These are phyloP conservation scores for Camellia oleifera DNA, from an alignment of 179 eudicot genomes.

Conservation along the genomic window DNA sequence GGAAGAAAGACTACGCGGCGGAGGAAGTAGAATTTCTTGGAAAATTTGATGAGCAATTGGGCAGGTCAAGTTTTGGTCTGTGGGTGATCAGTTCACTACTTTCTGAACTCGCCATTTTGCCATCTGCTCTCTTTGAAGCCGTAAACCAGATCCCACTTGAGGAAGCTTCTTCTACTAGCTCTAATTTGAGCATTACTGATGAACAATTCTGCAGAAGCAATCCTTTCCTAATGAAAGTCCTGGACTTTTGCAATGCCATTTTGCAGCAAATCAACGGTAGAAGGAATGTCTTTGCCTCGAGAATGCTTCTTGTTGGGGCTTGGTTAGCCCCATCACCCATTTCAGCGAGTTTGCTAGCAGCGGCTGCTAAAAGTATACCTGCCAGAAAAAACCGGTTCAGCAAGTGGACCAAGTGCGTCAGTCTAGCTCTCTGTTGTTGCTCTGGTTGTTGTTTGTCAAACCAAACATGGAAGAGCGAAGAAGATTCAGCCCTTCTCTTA, in stretches of 20 bases:
- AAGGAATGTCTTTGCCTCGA: slow-evolving; percentile 48
- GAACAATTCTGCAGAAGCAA: slow-evolving; percentile 51
- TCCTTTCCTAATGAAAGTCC: slow-evolving; percentile 57
- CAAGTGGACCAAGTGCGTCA: slow-evolving; percentile 64
- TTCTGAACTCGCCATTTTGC: slow-evolving; percentile 72
- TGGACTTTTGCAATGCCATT: slow-evolving; percentile 55
- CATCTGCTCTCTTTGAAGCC: slow-evolving; percentile 66
- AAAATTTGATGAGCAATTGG: slow-evolving; percentile 59
- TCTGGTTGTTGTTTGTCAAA: slow-evolving; percentile 39
- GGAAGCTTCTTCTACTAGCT: slow-evolving; percentile 28
- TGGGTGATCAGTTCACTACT: slow-evolving; percentile 63
- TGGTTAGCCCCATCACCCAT: slow-evolving; percentile 84
- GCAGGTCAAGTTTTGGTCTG: slow-evolving; percentile 70
- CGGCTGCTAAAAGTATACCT: slow-evolving; percentile 67
- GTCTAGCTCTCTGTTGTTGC: slow-evolving; percentile 39
- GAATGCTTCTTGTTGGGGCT: slow-evolving; percentile 71
- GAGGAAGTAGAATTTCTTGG: slow-evolving; percentile 56
- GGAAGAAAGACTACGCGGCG: slow-evolving; percentile 57
- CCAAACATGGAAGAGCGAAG: slow-evolving; percentile 60
- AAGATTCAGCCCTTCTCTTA: slow-evolving; percentile 66
- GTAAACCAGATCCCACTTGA: slow-evolving; percentile 44
- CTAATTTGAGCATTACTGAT: slow-evolving; percentile 33
- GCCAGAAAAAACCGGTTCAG: slow-evolving; percentile 29
- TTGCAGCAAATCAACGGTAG: slow-evolving; percentile 53
- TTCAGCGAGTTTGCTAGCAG: slow-evolving; percentile 57